These are phyloP conservation scores for Phlebopus sp. DNA, from an alignment of 1,284 basidiomycete genomes.

Conservation along the genomic window DNA sequence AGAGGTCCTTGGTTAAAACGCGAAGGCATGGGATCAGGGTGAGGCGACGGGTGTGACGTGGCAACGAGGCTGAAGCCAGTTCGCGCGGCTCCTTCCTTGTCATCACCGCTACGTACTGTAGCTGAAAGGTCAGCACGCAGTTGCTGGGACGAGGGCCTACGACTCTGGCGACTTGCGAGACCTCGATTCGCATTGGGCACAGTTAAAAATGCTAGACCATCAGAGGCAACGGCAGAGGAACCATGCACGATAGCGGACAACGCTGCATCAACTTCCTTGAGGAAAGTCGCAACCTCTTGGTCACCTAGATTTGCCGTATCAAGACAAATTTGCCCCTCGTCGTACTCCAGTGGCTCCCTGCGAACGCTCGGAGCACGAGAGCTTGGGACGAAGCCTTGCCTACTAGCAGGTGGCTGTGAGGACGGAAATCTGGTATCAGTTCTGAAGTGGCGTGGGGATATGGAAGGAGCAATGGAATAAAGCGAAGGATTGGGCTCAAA, in stretches of 20 bases:
- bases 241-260: slow-evolving; percentile 24
- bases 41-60: slow-evolving; percentile 22
- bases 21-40: slow-evolving; percentile 27
- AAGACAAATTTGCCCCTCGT: slow-evolving; percentile 31
- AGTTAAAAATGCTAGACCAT: slow-evolving; percentile 30
- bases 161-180: slow-evolving; percentile 26
- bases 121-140: slow-evolving; percentile 31
- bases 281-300: slow-evolving; percentile 30
- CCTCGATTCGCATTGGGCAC: slow-evolving; percentile 27
- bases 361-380: slow-evolving; percentile 28
- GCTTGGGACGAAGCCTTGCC: slow-evolving; percentile 24
- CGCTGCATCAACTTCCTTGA: slow-evolving; percentile 30
- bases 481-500: slow-evolving; percentile 30
- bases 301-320: slow-evolving; percentile 30
- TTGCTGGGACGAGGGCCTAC: slow-evolving; percentile 29
- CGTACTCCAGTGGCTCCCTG: slow-evolving; percentile 28
- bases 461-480: slow-evolving; percentile 31
- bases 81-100: slow-evolving; percentile 26
- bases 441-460: slow-evolving; percentile 24
- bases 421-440: slow-evolving; percentile 23
- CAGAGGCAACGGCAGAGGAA: slow-evolving; percentile 29
- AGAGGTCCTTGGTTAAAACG: slow-evolving; percentile 20
- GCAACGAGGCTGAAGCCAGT: slow-evolving; percentile 34
- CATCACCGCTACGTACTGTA: slow-evolving; percentile 24
- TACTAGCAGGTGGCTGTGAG: slow-evolving; percentile 27